Conservation (phyloP, 345 rosid genomes). For the Hibiscus syriacus region DNA sequence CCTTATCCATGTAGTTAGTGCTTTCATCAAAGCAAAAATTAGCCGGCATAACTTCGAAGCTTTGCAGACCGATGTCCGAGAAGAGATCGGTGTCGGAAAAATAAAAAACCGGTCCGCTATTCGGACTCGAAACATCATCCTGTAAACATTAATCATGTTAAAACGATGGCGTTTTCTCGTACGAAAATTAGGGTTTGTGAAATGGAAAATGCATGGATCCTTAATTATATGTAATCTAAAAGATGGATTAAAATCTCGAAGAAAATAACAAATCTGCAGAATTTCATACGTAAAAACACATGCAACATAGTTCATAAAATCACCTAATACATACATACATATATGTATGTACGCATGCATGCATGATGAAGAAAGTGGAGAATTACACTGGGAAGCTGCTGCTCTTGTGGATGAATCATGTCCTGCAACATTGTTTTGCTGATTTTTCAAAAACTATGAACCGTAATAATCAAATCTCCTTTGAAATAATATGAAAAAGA, state of each 20-base stretch:
- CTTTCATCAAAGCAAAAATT: constrained; percentile 52
- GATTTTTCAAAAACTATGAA: neutral
- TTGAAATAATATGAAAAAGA: neutral
- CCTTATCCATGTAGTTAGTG: constrained; percentile 26
- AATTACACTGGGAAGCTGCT: constrained; percentile 25
- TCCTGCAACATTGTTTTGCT: constrained; percentile 34
- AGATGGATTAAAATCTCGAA: neutral
- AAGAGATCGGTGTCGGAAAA: constrained; percentile 55
- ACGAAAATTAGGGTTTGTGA: no score
- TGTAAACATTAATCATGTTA: constrained; percentile 20
- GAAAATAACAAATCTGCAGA: no score
- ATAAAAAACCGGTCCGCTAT: constrained; percentile 56
- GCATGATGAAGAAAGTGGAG: neutral
- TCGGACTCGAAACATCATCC: constrained; percentile 77
- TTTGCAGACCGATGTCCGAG: constrained; percentile 46
- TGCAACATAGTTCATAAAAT: no score
- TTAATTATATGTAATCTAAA: no score
- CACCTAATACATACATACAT: no score
- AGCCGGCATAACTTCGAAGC: constrained; percentile 54
- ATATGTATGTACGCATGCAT: no score
- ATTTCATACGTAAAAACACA: no score
- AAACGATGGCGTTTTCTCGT: neutral
- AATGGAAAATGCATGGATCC: no score
- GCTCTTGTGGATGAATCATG: constrained; percentile 28
- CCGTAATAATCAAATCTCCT: neutral